Percentiles rank a stretch among this genome's conserved stretches.
These are phyloP conservation scores for Isoetes engelmannii DNA, from an alignment of 83 land plant genomes.

Conservation along the genomic window DNA sequence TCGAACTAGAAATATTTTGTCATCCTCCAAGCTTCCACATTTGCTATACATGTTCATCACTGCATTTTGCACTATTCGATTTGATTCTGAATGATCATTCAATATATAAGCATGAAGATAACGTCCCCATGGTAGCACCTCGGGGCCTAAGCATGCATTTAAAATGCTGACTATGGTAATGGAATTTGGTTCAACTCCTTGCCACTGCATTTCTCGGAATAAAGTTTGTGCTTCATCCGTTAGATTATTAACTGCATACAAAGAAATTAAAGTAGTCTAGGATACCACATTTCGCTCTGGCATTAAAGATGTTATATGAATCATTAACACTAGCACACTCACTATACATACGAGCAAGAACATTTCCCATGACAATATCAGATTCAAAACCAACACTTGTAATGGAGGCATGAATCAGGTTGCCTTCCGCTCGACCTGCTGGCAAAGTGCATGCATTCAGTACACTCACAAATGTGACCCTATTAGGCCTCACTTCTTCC, in stretches of 20 bases:
- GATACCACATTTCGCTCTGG: neutral
- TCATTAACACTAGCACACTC: conserved; percentile 8
- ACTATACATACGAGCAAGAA: conserved; percentile 14
- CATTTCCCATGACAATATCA: conserved; percentile 4
- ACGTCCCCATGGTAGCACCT: neutral
- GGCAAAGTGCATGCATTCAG: conserved; percentile 14
- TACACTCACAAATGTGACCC: conserved; percentile 4
- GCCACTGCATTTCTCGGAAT: neutral
- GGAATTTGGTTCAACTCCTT: neutral
- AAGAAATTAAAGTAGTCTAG: neutral
- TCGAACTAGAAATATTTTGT: neutral
- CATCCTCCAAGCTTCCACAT: neutral
- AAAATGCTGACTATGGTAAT: too few species aligned
- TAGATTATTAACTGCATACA: neutral
- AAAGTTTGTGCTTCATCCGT: neutral
- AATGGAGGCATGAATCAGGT: conserved; percentile 3
- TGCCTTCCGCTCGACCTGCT: neutral
- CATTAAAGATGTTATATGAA: conserved; percentile 2
- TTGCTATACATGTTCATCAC: conserved; percentile 3
- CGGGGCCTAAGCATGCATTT: neutral
- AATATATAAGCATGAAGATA: neutral
- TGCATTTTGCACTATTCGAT: neutral
- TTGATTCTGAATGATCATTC: neutral
- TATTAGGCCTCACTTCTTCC: conserved; percentile 13
- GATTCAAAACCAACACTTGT: conserved; percentile 11